phyloP scores from a whole-genome alignment of 176 grass and related monocot species.

The Zea luxurians region DNA sequence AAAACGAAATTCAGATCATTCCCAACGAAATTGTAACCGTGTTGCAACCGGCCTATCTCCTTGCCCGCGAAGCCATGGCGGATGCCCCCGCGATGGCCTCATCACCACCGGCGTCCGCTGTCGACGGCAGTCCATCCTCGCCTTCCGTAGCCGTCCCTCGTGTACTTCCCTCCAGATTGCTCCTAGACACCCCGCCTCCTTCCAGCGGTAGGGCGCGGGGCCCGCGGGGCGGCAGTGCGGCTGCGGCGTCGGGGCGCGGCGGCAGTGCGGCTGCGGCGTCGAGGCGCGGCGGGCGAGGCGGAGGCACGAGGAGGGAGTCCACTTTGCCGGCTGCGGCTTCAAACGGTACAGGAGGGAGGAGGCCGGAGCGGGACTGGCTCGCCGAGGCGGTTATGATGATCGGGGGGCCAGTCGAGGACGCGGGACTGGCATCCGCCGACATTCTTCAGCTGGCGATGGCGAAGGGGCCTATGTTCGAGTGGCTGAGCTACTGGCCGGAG shows the following conservation, averaged over 20 bases:
- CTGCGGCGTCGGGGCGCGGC: not conserved
- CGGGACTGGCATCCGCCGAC: slow-evolving; percentile 29
- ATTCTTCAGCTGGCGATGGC: slow-evolving; percentile 52
- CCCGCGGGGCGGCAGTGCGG: not conserved
- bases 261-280: not conserved
- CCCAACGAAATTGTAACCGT: no score
- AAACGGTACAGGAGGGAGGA: not conserved
- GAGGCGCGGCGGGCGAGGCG: not conserved
- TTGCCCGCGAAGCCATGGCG: slow-evolving; percentile 31
- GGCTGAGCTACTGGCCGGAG: slow-evolving; percentile 52
- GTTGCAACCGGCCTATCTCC: no score
- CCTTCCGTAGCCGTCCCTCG: not conserved
- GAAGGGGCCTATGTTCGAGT: slow-evolving; percentile 50
- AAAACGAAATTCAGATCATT: no score
- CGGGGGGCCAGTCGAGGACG: not conserved
- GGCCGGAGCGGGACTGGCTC: not conserved
- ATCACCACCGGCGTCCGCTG: not conserved
- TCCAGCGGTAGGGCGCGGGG: not conserved
- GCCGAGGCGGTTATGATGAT: slow-evolving; percentile 14
- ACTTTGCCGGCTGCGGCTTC: not conserved
- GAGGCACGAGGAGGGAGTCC: not conserved
- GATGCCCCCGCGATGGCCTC: not conserved
- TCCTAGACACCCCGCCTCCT: not conserved
- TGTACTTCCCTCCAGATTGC: slow-evolving; percentile 14
- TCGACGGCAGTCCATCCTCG: not conserved